These are phyloP conservation scores for Kluyveromyces siamensis DNA, from an alignment of 805 yeast genomes.

Conservation along the genomic window DNA sequence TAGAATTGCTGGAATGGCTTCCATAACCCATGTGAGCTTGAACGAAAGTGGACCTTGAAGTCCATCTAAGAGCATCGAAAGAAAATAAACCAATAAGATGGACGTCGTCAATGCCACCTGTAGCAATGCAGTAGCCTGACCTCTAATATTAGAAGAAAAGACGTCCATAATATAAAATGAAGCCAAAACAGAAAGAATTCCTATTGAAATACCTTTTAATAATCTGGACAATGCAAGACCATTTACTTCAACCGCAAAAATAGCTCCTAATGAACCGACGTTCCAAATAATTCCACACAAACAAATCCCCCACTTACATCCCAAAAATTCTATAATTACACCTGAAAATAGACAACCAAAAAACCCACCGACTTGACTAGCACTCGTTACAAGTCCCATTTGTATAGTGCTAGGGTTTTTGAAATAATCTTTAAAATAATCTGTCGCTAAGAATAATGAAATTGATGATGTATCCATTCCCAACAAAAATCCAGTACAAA, in stretches of 20 bases:
- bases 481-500: slow-evolving; percentile 54
- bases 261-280: slow-evolving; percentile 38
- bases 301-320: slow-evolving; percentile 48
- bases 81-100: slow-evolving; percentile 45
- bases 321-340: slow-evolving; percentile 38
- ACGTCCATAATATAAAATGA: slow-evolving; percentile 49
- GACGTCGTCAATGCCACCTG: slow-evolving; percentile 53
- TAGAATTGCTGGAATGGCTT: slow-evolving; percentile 43
- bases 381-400: slow-evolving; percentile 69
- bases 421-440: slow-evolving; percentile 43
- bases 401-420: slow-evolving; percentile 41
- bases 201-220: slow-evolving; percentile 45
- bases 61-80: slow-evolving; percentile 38
- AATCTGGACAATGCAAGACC: slow-evolving; percentile 42
- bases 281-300: slow-evolving; percentile 48
- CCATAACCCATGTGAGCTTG: slow-evolving; percentile 57
- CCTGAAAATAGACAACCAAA: slow-evolving; percentile 58
- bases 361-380: slow-evolving; percentile 63
- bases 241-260: slow-evolving; percentile 29
- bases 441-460: slow-evolving; percentile 52
- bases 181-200: slow-evolving; percentile 45
- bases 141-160: slow-evolving; percentile 38
- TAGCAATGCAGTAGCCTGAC: slow-evolving; percentile 43
- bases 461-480: slow-evolving; percentile 78
- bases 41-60: slow-evolving; percentile 41